These are phyloP conservation scores for Boeremia exigua DNA, from an alignment of 2,329 filamentous ascomycete species.

Conservation along the genomic window DNA sequence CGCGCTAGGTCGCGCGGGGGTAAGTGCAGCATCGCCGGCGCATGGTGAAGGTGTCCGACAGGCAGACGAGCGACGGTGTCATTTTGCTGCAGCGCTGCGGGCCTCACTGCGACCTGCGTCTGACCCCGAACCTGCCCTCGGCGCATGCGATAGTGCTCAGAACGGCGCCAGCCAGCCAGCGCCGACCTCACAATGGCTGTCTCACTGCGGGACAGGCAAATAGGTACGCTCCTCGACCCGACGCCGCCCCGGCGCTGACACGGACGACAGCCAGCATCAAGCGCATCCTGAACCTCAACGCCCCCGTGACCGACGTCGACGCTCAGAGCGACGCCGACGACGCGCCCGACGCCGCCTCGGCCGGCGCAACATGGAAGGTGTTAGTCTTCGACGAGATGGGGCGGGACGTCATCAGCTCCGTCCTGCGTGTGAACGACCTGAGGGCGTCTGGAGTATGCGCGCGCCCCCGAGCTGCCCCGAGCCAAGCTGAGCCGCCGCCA, in stretches of 20 bases:
- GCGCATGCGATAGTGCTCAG: slow-evolving; percentile 37
- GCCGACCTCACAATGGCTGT: slow-evolving; percentile 37
- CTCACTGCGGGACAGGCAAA: slow-evolving; percentile 71
- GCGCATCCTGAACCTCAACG: slow-evolving; percentile 94
- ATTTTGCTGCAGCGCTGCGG: slow-evolving; percentile 14
- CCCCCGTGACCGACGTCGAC: slow-evolving; percentile 62
- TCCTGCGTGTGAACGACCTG: slow-evolving; percentile 91
- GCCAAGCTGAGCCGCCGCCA: slow-evolving; percentile 71
- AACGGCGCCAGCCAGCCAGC: slow-evolving; percentile 29
- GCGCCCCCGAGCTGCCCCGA: neutral
- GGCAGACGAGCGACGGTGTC: slow-evolving; percentile 29
- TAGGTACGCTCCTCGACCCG: slow-evolving; percentile 43
- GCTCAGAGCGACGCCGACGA: slow-evolving; percentile 65
- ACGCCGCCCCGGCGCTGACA: slow-evolving; percentile 16
- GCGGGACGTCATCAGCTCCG: slow-evolving; percentile 94
- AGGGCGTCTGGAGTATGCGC: slow-evolving; percentile 75
- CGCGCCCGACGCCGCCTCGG: slow-evolving; percentile 19
- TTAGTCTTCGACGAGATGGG: slow-evolving; percentile 92
- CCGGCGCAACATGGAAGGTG: slow-evolving; percentile 56
- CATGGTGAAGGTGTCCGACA: slow-evolving; percentile 15
- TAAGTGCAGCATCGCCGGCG: slow-evolving; percentile 19
- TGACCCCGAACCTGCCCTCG: neutral
- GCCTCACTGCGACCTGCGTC: neutral
- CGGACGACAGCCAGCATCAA: slow-evolving; percentile 77
- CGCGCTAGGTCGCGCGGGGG: slow-evolving; percentile 28